Percentiles rank a stretch among this genome's conserved stretches.
phyloP scores from a whole-genome alignment of 2,329 filamentous ascomycete species.

The Ascochyta clinopodiicola region DNA sequence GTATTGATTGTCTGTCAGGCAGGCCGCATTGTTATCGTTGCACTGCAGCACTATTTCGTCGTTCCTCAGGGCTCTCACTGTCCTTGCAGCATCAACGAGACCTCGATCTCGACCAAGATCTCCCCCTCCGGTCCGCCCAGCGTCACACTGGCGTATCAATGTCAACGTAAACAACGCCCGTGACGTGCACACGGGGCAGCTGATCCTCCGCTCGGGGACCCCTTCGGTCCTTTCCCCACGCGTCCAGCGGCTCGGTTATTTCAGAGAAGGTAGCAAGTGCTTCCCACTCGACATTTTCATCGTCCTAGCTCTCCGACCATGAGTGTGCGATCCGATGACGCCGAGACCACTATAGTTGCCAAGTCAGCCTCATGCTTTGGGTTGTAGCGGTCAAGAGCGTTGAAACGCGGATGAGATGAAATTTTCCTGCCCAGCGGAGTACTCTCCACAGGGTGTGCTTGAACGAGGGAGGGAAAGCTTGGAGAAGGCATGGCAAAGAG shows the following conservation, averaged over 20 bases:
- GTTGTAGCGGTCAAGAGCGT: slow-evolving; percentile 13
- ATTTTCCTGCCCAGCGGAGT: slow-evolving; percentile 4
- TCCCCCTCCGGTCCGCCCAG: not conserved
- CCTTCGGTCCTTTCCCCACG: slow-evolving; percentile 31
- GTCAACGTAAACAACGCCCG: slow-evolving; percentile 26
- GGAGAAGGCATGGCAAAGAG: not conserved
- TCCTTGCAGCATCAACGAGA: slow-evolving; percentile 16
- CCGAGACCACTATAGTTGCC: slow-evolving; percentile 73
- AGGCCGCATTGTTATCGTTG: slow-evolving; percentile 20
- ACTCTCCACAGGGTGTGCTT: not conserved
- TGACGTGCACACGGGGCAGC: slow-evolving; percentile 30
- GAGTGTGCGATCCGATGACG: slow-evolving; percentile 86
- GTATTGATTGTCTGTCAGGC: slow-evolving; percentile 21
- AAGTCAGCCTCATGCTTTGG: slow-evolving; percentile 35
- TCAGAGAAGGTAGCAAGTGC: slow-evolving; percentile 29
- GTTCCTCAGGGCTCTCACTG: slow-evolving; percentile 15
- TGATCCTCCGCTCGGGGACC: slow-evolving; percentile 13
- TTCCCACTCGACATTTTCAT: slow-evolving; percentile 50
- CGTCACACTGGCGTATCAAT: slow-evolving; percentile 45
- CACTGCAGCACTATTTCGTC: slow-evolving; percentile 26
- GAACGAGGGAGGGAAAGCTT: not conserved
- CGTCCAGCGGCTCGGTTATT: slow-evolving; percentile 34
- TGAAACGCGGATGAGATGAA: slow-evolving; percentile 20
- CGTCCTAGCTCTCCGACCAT: slow-evolving; percentile 81
- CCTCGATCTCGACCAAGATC: not conserved